Conservation (phyloP, 805 yeast species). For the Metschnikowia koreensis region DNA sequence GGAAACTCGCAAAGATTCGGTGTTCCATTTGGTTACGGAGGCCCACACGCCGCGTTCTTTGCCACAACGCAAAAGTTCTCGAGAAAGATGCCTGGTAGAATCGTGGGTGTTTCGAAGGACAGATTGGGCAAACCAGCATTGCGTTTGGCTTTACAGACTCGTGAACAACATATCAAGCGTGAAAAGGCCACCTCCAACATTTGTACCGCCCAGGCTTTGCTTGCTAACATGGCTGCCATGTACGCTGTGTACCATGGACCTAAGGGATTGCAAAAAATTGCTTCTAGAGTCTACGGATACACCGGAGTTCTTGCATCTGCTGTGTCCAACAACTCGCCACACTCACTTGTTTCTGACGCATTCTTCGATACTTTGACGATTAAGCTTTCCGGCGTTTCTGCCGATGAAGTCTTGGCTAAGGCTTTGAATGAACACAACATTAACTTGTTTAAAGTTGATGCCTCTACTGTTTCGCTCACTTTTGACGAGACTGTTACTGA, state of each 20-base stretch:
- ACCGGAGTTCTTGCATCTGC: slow-evolving; percentile 69
- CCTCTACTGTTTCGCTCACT: slow-evolving; percentile 64
- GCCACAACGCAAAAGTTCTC: slow-evolving; percentile 78
- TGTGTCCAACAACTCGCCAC: slow-evolving; percentile 38
- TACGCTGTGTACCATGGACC: slow-evolving; percentile 97
- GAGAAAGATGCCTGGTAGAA: slow-evolving; percentile 94
- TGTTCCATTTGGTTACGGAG: slow-evolving; percentile 97
- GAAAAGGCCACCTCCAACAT: slow-evolving; percentile 98
- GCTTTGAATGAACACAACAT: slow-evolving; percentile 66
- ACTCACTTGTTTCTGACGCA: slow-evolving; percentile 52
- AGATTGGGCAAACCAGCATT: slow-evolving; percentile 86
- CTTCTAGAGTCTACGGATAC: slow-evolving; percentile 69
- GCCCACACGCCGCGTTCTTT: slow-evolving; percentile 98
- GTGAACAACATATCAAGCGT: slow-evolving; percentile 97
- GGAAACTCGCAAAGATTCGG: slow-evolving; percentile 96
- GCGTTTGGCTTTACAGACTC: slow-evolving; percentile 91
- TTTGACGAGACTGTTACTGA: slow-evolving; percentile 84
- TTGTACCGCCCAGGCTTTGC: slow-evolving; percentile 95
- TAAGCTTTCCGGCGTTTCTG: slow-evolving; percentile 45
- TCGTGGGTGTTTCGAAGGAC: slow-evolving; percentile 91
- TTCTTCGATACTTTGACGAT: slow-evolving; percentile 91
- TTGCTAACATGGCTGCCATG: slow-evolving; percentile 94
- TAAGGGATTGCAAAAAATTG: slow-evolving; percentile 74
- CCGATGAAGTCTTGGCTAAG: slow-evolving; percentile 53
- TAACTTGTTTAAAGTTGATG: slow-evolving; percentile 71